Percentiles rank a stretch among this genome's conserved stretches.
Conservation (phyloP, 345 rosid genomes). For the Rhizophora mangle region DNA sequence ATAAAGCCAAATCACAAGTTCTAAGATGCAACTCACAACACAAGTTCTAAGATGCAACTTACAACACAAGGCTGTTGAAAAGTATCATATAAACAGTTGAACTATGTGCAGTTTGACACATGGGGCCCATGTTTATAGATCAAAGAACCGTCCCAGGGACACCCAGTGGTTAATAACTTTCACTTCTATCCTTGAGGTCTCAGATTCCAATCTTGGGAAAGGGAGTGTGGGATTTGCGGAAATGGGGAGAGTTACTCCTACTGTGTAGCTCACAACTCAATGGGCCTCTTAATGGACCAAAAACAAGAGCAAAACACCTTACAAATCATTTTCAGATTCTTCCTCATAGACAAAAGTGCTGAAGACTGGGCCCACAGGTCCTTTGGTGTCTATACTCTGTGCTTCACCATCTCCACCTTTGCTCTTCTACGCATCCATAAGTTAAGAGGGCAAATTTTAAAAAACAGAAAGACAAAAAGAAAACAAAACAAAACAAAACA, state of each 20-base stretch:
- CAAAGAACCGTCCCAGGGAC: slow-evolving; percentile 33
- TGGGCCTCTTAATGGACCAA: too few species aligned
- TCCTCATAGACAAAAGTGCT: slow-evolving; percentile 78
- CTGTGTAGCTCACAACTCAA: too few species aligned
- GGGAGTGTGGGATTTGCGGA: too few species aligned
- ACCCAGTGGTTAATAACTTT: too few species aligned
- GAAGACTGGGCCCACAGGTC: slow-evolving; percentile 91
- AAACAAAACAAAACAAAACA: slow-evolving; percentile 11
- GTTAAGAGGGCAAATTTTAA: slow-evolving; percentile 1
- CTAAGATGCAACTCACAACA: not conserved
- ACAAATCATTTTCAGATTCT: slow-evolving; percentile 79
- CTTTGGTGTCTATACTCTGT: slow-evolving; percentile 39
- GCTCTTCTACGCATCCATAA: slow-evolving; percentile 38
- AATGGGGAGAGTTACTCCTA: too few species aligned
- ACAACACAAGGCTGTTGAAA: not conserved
- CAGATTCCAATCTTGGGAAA: too few species aligned
- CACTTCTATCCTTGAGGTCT: too few species aligned
- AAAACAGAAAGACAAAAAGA: slow-evolving; percentile 5
- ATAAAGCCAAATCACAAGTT: not conserved
- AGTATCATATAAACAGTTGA: not conserved
- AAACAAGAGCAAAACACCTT: slow-evolving; percentile 43
- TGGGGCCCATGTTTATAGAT: slow-evolving; percentile 5
- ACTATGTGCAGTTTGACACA: not conserved
- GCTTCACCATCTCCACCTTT: slow-evolving; percentile 46
- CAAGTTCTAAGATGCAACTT: not conserved